These are phyloP conservation scores for Pulicaria dysenterica DNA, from an alignment of 129 eudicot genomes.

Conservation along the genomic window DNA sequence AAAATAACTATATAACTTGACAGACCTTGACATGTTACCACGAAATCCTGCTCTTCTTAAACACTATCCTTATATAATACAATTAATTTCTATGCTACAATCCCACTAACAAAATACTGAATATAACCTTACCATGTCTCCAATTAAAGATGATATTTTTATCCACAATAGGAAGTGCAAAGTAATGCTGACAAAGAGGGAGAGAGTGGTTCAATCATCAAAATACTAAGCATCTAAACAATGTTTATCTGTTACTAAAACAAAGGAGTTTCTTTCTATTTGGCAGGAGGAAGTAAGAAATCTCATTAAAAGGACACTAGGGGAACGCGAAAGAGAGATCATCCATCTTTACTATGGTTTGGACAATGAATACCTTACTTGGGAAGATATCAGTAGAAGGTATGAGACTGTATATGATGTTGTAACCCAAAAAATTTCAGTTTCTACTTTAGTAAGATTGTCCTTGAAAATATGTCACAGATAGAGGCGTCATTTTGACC, in stretches of 20 bases:
- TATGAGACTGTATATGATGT: conserved; percentile 20
- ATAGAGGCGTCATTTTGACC: no score
- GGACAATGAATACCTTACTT: conserved; percentile 85
- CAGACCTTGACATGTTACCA: not conserved
- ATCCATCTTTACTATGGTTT: conserved; percentile 88
- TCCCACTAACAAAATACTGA: not conserved
- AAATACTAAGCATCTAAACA: no score
- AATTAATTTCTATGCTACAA: not conserved
- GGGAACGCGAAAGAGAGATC: conserved; percentile 78
- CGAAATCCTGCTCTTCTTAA: conserved; percentile 10
- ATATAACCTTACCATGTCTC: not conserved
- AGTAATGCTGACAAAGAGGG: no score
- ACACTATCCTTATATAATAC: not conserved
- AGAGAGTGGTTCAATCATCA: no score
- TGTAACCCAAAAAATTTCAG: not conserved
- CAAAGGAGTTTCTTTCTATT: not conserved
- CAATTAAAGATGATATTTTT: no score
- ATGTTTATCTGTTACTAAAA: not conserved
- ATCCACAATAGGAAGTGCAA: no score
- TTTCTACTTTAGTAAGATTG: not conserved
- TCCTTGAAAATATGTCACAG: not conserved
- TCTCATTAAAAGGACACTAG: conserved; percentile 57
- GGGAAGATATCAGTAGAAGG: conserved; percentile 99
- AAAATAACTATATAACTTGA: no score
- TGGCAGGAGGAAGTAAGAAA: conserved; percentile 90